Percentiles rank a stretch among this genome's conserved stretches.
phyloP scores from a whole-genome alignment of 192 early-diverging fungal genomes.

The Ambispora gerdemannii region DNA sequence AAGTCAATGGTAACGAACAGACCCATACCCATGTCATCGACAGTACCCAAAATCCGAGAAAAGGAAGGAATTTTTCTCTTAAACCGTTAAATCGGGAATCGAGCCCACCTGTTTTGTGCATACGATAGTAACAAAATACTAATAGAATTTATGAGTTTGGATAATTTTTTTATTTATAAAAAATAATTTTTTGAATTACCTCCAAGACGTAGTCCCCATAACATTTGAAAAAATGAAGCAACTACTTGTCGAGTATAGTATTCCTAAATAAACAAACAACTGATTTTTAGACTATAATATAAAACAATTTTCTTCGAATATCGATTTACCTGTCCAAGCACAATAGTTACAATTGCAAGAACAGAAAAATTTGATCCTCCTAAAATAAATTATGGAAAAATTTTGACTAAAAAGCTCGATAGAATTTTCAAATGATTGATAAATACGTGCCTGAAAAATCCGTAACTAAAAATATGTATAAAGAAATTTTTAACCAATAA shows the following conservation, averaged over 20 bases:
- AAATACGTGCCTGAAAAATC: slow-evolving; percentile 26
- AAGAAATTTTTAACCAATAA: too few species aligned
- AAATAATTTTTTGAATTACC: slow-evolving; percentile 1
- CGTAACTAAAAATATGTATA: slow-evolving; percentile 24
- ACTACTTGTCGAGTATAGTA: slow-evolving; percentile 28
- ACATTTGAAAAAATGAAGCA: slow-evolving; percentile 1
- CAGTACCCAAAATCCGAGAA: slow-evolving; percentile 21
- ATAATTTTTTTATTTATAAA: neutral
- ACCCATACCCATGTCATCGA: slow-evolving; percentile 33
- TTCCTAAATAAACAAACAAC: neutral
- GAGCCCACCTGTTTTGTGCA: slow-evolving; percentile 16
- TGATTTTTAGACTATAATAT: neutral
- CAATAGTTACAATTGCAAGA: slow-evolving; percentile 21
- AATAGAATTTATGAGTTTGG: neutral
- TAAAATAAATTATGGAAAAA: neutral
- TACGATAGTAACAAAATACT: slow-evolving; percentile 29
- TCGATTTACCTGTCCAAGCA: slow-evolving; percentile 19
- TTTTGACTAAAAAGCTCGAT: neutral
- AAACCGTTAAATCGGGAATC: slow-evolving; percentile 30
- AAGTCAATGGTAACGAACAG: slow-evolving; percentile 22
- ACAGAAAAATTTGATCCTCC: slow-evolving; percentile 26
- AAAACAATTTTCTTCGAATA: neutral
- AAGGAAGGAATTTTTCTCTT: neutral
- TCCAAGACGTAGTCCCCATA: slow-evolving; percentile 23
- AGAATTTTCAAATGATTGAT: neutral